A percentile compares a stretch with the other conserved stretches of the same genome.
These are phyloP conservation scores for Sporothrix pallida DNA, from an alignment of 2,329 filamentous ascomycete genomes.

Conservation along the genomic window DNA sequence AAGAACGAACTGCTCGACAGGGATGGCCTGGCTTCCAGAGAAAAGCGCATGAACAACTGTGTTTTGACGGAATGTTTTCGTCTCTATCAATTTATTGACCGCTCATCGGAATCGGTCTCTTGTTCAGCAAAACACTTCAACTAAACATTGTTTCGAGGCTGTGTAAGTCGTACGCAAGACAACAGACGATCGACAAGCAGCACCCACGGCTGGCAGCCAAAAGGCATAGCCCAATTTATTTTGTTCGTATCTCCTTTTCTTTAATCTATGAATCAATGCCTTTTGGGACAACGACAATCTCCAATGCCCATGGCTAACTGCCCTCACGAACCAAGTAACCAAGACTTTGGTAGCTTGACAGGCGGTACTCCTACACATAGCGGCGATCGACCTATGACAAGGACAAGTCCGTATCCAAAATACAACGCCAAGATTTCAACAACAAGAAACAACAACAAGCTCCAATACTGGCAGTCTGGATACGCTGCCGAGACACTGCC, in stretches of 20 bases:
- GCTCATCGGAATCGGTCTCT: background rate
- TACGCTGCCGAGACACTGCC: background rate
- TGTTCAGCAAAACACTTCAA: background rate
- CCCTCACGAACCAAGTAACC: background rate
- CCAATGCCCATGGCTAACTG: background rate
- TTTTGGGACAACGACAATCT: background rate
- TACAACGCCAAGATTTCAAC: background rate
- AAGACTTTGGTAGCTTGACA: background rate
- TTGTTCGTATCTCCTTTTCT: background rate
- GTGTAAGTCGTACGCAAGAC: background rate
- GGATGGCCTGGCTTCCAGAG: background rate
- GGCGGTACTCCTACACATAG: background rate
- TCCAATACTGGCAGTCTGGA: background rate
- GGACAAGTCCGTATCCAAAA: background rate
- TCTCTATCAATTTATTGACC: background rate
- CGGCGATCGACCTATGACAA: background rate
- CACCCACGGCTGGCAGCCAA: background rate
- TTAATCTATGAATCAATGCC: background rate
- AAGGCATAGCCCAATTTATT: background rate
- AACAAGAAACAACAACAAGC: background rate
- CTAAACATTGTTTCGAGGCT: constrained; percentile 13
- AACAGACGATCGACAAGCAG: constrained; percentile 6
- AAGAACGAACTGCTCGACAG: constrained; percentile 6
- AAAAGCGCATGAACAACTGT: background rate
- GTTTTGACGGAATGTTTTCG: background rate